These are phyloP conservation scores for Ogataea haglerorum DNA, from an alignment of 805 yeast species.

Conservation along the genomic window DNA sequence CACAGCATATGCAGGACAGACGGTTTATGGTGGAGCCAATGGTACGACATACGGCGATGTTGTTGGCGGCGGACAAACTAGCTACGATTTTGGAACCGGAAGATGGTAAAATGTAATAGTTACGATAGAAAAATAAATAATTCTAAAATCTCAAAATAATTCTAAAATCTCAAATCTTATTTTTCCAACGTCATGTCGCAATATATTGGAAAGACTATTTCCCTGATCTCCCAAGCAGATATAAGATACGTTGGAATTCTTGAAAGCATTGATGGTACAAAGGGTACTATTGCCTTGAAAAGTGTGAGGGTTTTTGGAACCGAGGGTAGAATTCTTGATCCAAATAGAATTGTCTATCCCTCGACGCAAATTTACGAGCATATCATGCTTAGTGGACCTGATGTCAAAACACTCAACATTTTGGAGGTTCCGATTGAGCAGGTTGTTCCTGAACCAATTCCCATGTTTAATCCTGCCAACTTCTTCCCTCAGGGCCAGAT, in stretches of 20 bases:
- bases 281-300: constrained; percentile 80
- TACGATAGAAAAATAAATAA: constrained; percentile 3
- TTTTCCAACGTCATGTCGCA: constrained; percentile 62
- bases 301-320: constrained; percentile 85
- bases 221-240: constrained; percentile 73
- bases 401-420: constrained; percentile 84
- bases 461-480: constrained; percentile 26
- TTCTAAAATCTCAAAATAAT: not conserved
- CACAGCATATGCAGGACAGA: constrained; percentile 31
- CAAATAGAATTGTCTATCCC: constrained; percentile 69
- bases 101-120: constrained; percentile 29
- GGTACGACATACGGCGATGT: constrained; percentile 18
- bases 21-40: constrained; percentile 22
- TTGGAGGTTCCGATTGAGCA: constrained; percentile 67
- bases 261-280: constrained; percentile 83
- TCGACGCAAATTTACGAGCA: constrained; percentile 63
- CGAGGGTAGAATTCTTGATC: constrained; percentile 79
- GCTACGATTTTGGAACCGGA: constrained; percentile 31
- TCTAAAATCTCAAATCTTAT: not conserved
- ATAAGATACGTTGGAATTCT: constrained; percentile 88
- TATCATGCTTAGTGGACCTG: constrained; percentile 86
- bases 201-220: constrained; percentile 85
- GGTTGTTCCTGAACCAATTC: constrained; percentile 52
- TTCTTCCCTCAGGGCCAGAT: constrained; percentile 21
- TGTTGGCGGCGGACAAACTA: constrained; percentile 24